Conservation (phyloP, 805 yeast genomes). For the Candida takata region DNA sequence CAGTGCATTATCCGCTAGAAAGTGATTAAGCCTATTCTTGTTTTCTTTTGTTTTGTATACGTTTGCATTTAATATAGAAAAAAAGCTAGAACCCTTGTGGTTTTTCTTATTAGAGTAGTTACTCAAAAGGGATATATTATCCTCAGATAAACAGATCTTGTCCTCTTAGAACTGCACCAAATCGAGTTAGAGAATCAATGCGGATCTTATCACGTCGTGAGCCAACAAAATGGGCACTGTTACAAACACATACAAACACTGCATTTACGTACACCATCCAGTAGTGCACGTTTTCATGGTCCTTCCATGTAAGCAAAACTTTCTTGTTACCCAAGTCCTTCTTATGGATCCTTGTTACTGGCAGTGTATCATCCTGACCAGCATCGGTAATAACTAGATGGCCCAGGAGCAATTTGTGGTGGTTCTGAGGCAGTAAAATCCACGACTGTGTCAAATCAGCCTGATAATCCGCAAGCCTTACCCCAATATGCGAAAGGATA, state of each 20-base stretch:
- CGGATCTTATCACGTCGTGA: constrained; percentile 14
- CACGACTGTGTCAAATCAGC: constrained; percentile 1
- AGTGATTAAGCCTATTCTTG: constrained; percentile 2
- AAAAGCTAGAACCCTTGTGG: neutral
- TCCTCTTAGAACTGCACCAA: constrained; percentile 16
- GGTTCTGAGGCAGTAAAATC: constrained; percentile 2
- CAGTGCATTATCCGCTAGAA: neutral
- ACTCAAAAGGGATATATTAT: too few relatives aligned
- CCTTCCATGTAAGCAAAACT: constrained; percentile 21
- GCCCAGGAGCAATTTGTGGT: constrained; percentile 1
- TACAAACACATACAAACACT: constrained; percentile 22
- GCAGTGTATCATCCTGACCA: constrained; percentile 7
- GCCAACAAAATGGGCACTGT: constrained; percentile 6
- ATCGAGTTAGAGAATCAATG: constrained; percentile 18
- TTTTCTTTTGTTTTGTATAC: constrained; percentile 1
- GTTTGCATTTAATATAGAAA: neutral
- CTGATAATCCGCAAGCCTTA: constrained; percentile 1
- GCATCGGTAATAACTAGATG: constrained; percentile 1
- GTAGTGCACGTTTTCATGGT: constrained; percentile 16
- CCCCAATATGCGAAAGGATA: constrained; percentile 15
- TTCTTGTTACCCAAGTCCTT: constrained; percentile 4
- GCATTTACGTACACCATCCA: constrained; percentile 28
- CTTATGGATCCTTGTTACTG: constrained; percentile 4
- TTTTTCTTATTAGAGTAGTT: neutral
- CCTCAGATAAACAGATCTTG: constrained; percentile 14